Percentiles rank a stretch among this genome's conserved stretches.
These are phyloP conservation scores for Sinapis alba DNA, from an alignment of 441 rosid species.

Conservation along the genomic window DNA sequence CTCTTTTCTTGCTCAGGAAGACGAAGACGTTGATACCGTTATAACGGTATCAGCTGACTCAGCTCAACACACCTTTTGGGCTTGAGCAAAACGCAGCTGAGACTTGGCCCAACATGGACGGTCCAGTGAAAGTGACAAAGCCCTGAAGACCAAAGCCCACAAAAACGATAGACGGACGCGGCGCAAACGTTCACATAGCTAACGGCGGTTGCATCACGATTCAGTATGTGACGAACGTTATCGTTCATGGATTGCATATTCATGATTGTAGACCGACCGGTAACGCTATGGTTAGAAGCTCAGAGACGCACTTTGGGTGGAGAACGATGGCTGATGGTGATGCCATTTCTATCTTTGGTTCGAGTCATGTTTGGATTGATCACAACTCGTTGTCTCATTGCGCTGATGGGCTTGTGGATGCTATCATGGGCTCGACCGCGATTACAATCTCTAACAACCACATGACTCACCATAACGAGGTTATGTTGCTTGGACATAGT, in stretches of 20 bases:
- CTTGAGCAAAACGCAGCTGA: too few relatives aligned
- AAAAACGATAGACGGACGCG: slow-evolving; percentile 96
- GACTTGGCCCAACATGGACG: too few relatives aligned
- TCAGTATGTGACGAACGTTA: slow-evolving; percentile 82
- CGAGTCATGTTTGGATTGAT: too few relatives aligned
- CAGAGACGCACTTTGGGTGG: slow-evolving; percentile 82
- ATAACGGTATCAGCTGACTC: too few relatives aligned
- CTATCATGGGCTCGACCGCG: slow-evolving; percentile 94
- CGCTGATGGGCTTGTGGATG: slow-evolving; percentile 95
- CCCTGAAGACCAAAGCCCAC: too few relatives aligned
- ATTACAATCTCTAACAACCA: slow-evolving; percentile 91
- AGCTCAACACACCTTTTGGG: too few relatives aligned
- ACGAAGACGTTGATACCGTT: too few relatives aligned
- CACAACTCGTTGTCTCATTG: slow-evolving; percentile 85
- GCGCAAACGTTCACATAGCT: slow-evolving; percentile 84
- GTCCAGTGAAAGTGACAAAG: too few relatives aligned
- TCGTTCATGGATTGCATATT: slow-evolving; percentile 84
- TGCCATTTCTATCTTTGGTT: slow-evolving; percentile 82
- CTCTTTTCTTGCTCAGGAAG: too few relatives aligned
- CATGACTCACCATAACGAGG: slow-evolving; percentile 94
- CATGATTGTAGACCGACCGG: slow-evolving; percentile 93
- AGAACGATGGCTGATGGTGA: slow-evolving; percentile 96
- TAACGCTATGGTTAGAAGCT: slow-evolving; percentile 88
- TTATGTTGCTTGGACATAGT: slow-evolving; percentile 87
- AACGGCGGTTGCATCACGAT: slow-evolving; percentile 87